phyloP scores from a whole-genome alignment of 495 filamentous ascomycete genomes.

The Rusavskia elegans region DNA sequence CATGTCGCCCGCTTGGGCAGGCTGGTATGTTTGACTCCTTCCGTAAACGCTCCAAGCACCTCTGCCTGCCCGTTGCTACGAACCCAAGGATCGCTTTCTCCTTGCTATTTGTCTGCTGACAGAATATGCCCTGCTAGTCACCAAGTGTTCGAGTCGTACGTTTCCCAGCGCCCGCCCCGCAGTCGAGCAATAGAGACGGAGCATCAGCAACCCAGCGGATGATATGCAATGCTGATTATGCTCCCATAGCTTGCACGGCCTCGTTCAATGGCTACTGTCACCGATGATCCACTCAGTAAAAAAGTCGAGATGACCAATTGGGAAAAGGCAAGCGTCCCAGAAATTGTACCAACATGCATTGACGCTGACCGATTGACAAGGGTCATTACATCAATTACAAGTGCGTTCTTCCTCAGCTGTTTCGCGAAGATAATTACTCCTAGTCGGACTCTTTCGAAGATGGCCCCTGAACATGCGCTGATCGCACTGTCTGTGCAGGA shows the following conservation, averaged over 20 bases:
- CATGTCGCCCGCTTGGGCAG: constrained; percentile 38
- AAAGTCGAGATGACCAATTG: constrained; percentile 73
- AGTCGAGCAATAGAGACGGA: background rate
- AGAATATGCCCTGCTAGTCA: constrained; percentile 14
- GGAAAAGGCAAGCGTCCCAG: constrained; percentile 38
- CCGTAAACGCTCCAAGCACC: background rate
- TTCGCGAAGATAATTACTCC: background rate
- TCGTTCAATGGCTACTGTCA: constrained; percentile 46
- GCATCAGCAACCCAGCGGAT: background rate
- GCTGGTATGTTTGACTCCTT: constrained; percentile 29
- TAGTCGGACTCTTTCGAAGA: background rate
- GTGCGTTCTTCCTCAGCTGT: constrained; percentile 20
- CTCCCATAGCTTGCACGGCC: constrained; percentile 27
- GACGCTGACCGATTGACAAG: constrained; percentile 16
- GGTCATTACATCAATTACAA: constrained; percentile 72
- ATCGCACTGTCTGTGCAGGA: constrained; percentile 46
- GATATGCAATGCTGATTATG: constrained; percentile 5
- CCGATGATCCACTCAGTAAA: constrained; percentile 46
- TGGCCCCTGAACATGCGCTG: background rate
- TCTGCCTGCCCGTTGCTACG: background rate
- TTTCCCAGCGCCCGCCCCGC: constrained; percentile 1
- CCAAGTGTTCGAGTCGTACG: constrained; percentile 40
- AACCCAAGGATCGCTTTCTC: too few species aligned
- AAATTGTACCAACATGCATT: background rate
- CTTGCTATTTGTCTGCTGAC: background rate